Percentiles rank a stretch among this genome's conserved stretches.
These are phyloP conservation scores for Tuber melanosporum DNA, from an alignment of 495 filamentous ascomycete species.

Conservation along the genomic window DNA sequence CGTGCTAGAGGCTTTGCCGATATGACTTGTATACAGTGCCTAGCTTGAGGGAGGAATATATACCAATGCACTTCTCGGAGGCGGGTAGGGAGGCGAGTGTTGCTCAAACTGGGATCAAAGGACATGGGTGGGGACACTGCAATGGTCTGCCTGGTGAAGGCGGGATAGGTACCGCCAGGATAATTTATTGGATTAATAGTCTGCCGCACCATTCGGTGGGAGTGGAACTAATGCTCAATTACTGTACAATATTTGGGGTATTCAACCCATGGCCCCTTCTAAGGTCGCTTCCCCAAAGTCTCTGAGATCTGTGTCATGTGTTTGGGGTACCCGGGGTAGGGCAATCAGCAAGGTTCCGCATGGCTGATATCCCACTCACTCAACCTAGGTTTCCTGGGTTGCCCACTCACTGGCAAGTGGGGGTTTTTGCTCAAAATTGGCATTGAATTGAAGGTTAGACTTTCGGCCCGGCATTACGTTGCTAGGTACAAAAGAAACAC, in stretches of 20 bases:
- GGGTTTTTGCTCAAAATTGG: neutral
- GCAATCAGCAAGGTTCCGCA: neutral
- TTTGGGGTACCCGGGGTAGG: neutral
- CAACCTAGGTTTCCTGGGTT: too few relatives aligned
- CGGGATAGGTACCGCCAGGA: too few relatives aligned
- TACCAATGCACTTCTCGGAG: neutral
- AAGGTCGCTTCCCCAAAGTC: neutral
- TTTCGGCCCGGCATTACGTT: neutral
- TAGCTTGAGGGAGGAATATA: neutral
- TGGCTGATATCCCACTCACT: neutral
- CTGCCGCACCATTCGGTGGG: neutral
- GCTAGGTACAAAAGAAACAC: neutral
- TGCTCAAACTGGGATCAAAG: neutral
- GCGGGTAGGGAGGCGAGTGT: neutral
- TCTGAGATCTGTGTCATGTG: neutral
- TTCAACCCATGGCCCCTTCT: neutral
- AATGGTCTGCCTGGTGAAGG: neutral
- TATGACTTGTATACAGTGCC: neutral
- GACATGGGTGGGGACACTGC: neutral
- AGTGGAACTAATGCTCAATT: neutral
- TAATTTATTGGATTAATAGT: neutral
- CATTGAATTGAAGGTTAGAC: neutral
- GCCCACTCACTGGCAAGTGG: neutral
- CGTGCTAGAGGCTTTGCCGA: neutral
- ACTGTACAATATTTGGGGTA: neutral